Conservation (phyloP, 2,329 filamentous ascomycete species). For the Colletotrichum sp. region DNA sequence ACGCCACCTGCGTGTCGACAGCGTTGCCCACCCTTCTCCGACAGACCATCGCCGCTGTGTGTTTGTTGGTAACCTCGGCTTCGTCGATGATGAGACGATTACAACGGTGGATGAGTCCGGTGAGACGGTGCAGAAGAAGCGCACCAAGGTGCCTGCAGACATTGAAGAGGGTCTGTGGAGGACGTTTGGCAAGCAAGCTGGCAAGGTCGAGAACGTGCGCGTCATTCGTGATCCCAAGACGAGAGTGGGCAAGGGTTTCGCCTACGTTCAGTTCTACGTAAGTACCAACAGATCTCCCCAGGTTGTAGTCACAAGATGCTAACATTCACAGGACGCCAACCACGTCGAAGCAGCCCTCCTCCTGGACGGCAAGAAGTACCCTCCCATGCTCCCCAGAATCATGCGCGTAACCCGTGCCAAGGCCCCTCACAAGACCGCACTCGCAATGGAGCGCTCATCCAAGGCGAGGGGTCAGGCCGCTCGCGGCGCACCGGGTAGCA, state of each 20-base stretch:
- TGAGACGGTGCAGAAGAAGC: slow-evolving; percentile 73
- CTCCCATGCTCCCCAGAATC: slow-evolving; percentile 88
- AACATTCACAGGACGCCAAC: slow-evolving; percentile 69
- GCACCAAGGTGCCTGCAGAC: slow-evolving; percentile 78
- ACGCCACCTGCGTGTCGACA: slow-evolving; percentile 89
- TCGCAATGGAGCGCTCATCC: slow-evolving; percentile 55
- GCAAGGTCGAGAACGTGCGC: slow-evolving; percentile 90
- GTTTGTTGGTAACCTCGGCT: slow-evolving; percentile 95
- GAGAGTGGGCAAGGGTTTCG: slow-evolving; percentile 93
- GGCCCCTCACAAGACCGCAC: slow-evolving; percentile 65
- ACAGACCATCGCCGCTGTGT: slow-evolving; percentile 89
- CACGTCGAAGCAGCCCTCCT: slow-evolving; percentile 90
- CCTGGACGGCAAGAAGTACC: slow-evolving; percentile 89
- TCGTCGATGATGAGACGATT: slow-evolving; percentile 89
- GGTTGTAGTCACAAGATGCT: background rate
- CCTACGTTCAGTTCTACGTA: slow-evolving; percentile 93
- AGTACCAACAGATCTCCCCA: slow-evolving; percentile 28
- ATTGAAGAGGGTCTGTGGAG: slow-evolving; percentile 93
- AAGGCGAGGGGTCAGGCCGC: slow-evolving; percentile 35
- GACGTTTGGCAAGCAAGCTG: slow-evolving; percentile 73
- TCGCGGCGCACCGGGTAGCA: slow-evolving; percentile 33
- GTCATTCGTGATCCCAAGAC: slow-evolving; percentile 90
- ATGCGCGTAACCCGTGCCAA: slow-evolving; percentile 89
- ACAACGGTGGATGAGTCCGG: slow-evolving; percentile 69
- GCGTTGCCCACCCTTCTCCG: slow-evolving; percentile 83